phyloP scores from a whole-genome alignment of 345 rosid genomes.

The Citropsis articulata region DNA sequence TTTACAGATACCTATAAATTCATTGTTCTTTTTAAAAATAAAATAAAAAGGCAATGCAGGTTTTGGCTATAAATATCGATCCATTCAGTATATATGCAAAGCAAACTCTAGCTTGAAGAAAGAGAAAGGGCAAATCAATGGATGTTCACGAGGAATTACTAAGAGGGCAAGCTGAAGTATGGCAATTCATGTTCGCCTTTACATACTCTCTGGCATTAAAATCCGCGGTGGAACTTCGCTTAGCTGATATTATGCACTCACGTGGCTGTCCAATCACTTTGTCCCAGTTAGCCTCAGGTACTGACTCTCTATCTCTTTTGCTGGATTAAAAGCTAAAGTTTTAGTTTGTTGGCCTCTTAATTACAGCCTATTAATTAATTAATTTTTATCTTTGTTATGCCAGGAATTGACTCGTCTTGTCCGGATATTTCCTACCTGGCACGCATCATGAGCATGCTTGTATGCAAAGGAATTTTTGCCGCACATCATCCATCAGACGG shows the following conservation, averaged over 20 bases:
- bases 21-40: no score
- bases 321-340: not conserved
- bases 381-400: not conserved
- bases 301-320: slow-evolving; percentile 3
- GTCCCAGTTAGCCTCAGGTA: no score
- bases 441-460: not conserved
- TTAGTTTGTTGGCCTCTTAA: no score
- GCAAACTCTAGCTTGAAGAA: not conserved
- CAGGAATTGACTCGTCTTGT: not conserved
- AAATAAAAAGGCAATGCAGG: no score
- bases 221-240: not conserved
- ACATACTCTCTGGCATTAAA: slow-evolving; percentile 39
- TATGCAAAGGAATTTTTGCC: not conserved
- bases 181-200: slow-evolving; percentile 27
- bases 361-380: not conserved
- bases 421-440: not conserved
- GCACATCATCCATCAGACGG: not conserved
- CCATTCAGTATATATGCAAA: no score
- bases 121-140: not conserved
- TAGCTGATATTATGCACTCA: no score
- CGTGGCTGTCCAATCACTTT: no score
- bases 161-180: slow-evolving; percentile 8
- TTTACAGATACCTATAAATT: no score
- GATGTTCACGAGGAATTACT: slow-evolving; percentile 17
- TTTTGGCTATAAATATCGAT: no score